A percentile compares a stretch with the other conserved stretches of the same genome.
Evolutionary conservation across 257 asterid genomes (phyloP).

Genomic region (Primulina eburnea): DNA sequence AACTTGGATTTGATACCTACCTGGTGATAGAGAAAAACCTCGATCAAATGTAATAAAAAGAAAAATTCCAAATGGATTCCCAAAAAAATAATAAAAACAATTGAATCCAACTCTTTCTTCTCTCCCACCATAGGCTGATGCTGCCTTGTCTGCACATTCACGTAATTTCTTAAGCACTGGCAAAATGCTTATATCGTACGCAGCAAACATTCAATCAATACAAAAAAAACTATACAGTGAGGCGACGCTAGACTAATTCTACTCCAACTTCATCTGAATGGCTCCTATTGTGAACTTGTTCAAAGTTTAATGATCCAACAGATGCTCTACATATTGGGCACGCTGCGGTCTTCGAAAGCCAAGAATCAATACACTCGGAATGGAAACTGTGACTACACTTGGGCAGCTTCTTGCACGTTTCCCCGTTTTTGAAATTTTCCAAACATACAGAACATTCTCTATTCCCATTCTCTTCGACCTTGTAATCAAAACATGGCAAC

Average conservation of each 20-base stretch:
- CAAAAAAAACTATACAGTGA: background rate
- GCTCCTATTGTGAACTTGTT: slow-evolving; percentile 15
- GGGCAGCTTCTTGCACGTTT: slow-evolving; percentile 56
- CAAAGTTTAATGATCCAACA: slow-evolving; percentile 23
- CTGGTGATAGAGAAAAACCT: no score
- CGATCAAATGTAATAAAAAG: no score
- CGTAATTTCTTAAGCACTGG: no score
- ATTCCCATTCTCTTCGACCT: slow-evolving; percentile 27
- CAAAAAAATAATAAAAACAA: no score
- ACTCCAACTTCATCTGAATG: slow-evolving; percentile 29
- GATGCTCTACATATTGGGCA: slow-evolving; percentile 65
- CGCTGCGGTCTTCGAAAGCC: slow-evolving; percentile 54
- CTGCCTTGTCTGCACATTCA: background rate
- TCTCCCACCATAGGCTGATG: no score
- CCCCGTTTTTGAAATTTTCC: slow-evolving; percentile 54
- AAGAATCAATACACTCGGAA: slow-evolving; percentile 58
- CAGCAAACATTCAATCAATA: background rate
- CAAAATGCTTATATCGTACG: background rate
- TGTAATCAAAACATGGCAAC: slow-evolving; percentile 54
- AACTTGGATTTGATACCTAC: no score
- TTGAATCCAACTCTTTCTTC: no score
- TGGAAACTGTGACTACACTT: slow-evolving; percentile 55
- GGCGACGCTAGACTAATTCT: slow-evolving; percentile 27
- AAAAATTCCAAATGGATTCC: no score
- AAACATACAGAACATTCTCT: slow-evolving; percentile 63